phyloP scores from a whole-genome alignment of 495 filamentous ascomycete genomes.

The Margaritispora aquatica region DNA sequence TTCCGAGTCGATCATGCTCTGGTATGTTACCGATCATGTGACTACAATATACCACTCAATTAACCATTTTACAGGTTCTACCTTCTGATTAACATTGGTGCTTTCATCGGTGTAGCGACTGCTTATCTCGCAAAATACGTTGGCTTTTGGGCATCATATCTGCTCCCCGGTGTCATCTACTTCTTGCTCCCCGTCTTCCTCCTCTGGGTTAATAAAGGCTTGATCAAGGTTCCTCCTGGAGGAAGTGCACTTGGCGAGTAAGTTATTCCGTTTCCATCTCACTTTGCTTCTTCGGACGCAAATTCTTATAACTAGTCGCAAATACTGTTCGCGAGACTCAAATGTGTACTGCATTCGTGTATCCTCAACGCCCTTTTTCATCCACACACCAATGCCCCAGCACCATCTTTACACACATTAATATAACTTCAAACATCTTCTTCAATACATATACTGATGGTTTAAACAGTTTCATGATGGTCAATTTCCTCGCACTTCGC shows the following conservation, averaged over 20 bases:
- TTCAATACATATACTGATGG: too few species aligned
- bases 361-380: too few species aligned
- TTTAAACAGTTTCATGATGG: slow-evolving; percentile 48
- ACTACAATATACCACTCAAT: not conserved
- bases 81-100: slow-evolving; percentile 69
- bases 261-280: too few species aligned
- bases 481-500: slow-evolving; percentile 41
- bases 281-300: too few species aligned
- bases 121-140: slow-evolving; percentile 40
- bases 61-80: slow-evolving; percentile 47
- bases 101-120: slow-evolving; percentile 48
- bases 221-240: slow-evolving; percentile 42
- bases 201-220: slow-evolving; percentile 39
- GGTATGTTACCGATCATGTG: slow-evolving; percentile 13
- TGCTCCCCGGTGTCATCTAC: slow-evolving; percentile 58
- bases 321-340: too few species aligned
- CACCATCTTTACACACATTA: too few species aligned
- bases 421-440: too few species aligned
- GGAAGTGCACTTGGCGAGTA: slow-evolving; percentile 48
- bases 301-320: too few species aligned
- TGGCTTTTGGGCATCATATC: slow-evolving; percentile 67
- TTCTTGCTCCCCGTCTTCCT: slow-evolving; percentile 48
- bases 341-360: too few species aligned
- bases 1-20: slow-evolving; percentile 58
- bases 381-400: too few species aligned